phyloP scores from a whole-genome alignment of 371 early-diverging fungal species.

The Mucor mucedo region DNA sequence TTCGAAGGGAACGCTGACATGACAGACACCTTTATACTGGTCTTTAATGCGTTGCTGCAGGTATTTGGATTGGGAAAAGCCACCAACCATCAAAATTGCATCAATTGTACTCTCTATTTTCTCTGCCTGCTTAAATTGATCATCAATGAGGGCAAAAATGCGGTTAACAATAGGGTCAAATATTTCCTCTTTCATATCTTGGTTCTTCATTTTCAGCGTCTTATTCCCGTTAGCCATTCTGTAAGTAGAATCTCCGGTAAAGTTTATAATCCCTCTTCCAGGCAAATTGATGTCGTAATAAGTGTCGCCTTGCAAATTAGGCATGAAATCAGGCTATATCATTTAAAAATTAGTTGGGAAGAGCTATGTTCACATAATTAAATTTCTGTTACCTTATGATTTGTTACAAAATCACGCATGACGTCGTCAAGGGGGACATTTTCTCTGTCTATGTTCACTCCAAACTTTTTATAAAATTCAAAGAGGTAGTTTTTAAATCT shows the following conservation, averaged over 20 bases:
- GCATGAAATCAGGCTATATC: too few species aligned
- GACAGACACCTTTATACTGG: conserved; percentile 2
- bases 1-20: conserved; percentile 29
- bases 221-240: neutral
- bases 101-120: neutral
- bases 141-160: neutral
- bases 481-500: conserved; percentile 25
- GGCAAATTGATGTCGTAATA: too few species aligned
- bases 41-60: conserved; percentile 11
- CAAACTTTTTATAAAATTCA: neutral
- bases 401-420: neutral
- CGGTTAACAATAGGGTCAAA: neutral
- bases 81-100: neutral
- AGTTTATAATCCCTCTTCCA: too few species aligned
- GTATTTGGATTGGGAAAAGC: conserved; percentile 9
- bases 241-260: too few species aligned
- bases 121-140: conserved; percentile 28
- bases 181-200: neutral
- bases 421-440: neutral
- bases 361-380: too few species aligned
- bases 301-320: too few species aligned
- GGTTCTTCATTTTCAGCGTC: neutral
- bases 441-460: too few species aligned
- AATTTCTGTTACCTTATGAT: too few species aligned
- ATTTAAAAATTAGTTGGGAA: too few species aligned